phyloP scores from a whole-genome alignment of 192 early-diverging fungal species.

The Dispira parvispora region DNA sequence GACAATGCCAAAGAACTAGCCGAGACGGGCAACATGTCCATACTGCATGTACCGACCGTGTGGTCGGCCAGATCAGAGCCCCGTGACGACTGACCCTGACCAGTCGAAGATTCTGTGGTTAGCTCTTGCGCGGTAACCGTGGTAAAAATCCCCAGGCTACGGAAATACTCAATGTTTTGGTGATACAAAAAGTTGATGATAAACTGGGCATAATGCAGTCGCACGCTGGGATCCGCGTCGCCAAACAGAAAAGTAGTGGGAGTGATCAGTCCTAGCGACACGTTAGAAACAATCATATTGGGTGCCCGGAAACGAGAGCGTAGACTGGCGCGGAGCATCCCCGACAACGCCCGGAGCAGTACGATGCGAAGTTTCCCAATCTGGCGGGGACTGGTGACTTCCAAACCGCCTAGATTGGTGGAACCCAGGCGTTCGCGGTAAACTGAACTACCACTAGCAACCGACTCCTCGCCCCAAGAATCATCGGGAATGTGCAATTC shows the following conservation, averaged over 20 bases:
- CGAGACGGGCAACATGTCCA: no score
- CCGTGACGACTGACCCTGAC: neutral
- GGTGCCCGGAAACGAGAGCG: neutral
- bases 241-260: neutral
- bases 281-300: slow-evolving; percentile 1
- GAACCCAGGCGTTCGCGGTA: neutral
- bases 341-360: neutral
- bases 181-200: slow-evolving; percentile 4
- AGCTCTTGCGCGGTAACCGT: neutral
- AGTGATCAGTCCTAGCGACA: neutral
- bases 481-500: slow-evolving; percentile 9
- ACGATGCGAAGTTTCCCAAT: slow-evolving; percentile 3
- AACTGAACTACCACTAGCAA: neutral
- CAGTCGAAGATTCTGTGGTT: neutral
- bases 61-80: neutral
- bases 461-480: neutral
- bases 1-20: no score
- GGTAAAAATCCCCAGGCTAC: neutral
- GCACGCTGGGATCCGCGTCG: neutral
- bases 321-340: slow-evolving; percentile 1
- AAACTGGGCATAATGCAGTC: slow-evolving; percentile 6
- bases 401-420: neutral
- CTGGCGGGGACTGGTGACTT: neutral
- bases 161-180: slow-evolving; percentile 2
- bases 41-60: neutral